These are phyloP conservation scores for Malus hybrid DNA, from an alignment of 331 rosid species.

Conservation along the genomic window DNA sequence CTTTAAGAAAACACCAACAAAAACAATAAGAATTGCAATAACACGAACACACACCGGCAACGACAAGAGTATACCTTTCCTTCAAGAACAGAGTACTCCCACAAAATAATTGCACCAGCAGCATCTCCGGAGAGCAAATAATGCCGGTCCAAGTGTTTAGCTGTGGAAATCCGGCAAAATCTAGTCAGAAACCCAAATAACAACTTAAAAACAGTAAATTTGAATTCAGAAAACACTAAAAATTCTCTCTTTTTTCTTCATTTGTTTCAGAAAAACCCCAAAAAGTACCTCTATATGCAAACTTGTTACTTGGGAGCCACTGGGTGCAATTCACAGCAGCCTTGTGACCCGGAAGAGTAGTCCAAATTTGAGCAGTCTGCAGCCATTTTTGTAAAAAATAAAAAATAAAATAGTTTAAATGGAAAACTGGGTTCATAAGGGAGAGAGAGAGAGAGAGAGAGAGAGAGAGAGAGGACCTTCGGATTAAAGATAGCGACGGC, in stretches of 20 bases:
- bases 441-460: neutral
- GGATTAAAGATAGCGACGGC: slow-evolving; percentile 84
- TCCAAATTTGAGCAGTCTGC: slow-evolving; percentile 84
- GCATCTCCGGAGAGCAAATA: slow-evolving; percentile 89
- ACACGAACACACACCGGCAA: neutral
- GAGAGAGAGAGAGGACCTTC: slow-evolving; percentile 37
- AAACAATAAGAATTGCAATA: neutral
- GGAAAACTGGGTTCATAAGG: neutral
- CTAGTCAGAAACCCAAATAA: neutral
- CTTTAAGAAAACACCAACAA: neutral
- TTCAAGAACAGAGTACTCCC: slow-evolving; percentile 59
- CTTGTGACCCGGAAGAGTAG: slow-evolving; percentile 86
- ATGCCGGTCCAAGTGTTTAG: slow-evolving; percentile 58
- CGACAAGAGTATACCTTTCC: slow-evolving; percentile 44
- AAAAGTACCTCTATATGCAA: slow-evolving; percentile 54
- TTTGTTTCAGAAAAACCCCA: neutral
- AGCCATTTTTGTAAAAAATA: neutral
- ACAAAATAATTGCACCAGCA: slow-evolving; percentile 62
- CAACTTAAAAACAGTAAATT: neutral
- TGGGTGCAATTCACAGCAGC: slow-evolving; percentile 90
- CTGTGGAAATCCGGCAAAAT: slow-evolving; percentile 26
- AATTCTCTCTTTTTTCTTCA: neutral
- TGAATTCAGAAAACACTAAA: neutral
- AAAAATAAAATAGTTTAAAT: neutral
- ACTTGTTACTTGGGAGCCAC: slow-evolving; percentile 80